phyloP scores from a whole-genome alignment of 2,329 filamentous ascomycete species.

The Aspergillus clavatus region DNA sequence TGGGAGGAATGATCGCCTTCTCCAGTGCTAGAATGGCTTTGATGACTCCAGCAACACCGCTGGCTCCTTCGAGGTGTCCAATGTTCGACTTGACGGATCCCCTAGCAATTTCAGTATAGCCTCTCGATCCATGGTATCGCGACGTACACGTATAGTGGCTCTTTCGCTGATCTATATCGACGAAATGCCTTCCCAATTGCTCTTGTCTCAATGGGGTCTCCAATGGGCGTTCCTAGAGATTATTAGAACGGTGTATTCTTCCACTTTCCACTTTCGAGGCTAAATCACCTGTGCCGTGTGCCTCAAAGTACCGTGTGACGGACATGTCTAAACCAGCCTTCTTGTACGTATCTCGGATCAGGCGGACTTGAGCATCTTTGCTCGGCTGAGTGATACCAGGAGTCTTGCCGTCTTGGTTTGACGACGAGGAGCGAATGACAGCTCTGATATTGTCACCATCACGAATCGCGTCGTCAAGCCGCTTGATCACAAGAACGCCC shows the following conservation, averaged over 20 bases:
- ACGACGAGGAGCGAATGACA: constrained; percentile 25
- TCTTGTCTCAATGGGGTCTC: constrained; percentile 14
- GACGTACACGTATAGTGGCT: constrained; percentile 2
- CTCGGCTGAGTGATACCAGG: not conserved
- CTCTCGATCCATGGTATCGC: not conserved
- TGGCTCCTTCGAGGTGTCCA: constrained; percentile 13
- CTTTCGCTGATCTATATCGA: not conserved
- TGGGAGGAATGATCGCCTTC: constrained; percentile 19
- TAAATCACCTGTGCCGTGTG: constrained; percentile 6
- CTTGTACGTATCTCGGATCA: constrained; percentile 26
- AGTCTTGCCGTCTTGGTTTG: constrained; percentile 27
- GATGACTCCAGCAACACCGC: constrained; percentile 13
- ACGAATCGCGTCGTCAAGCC: constrained; percentile 41
- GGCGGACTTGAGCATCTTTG: constrained; percentile 21
- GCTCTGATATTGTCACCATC: constrained; percentile 41
- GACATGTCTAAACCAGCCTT: constrained; percentile 8
- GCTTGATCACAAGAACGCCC: constrained; percentile 47
- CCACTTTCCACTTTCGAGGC: no score
- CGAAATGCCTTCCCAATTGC: constrained; percentile 10
- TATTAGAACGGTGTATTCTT: no score
- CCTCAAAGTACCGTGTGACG: constrained; percentile 9
- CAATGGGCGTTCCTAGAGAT: constrained; percentile 35
- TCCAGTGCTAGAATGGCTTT: constrained; percentile 24
- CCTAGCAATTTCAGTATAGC: constrained; percentile 2
- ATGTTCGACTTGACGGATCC: constrained; percentile 17